Conservation (phyloP, 75 land plant genomes). For the Sequoia sempervirens region DNA sequence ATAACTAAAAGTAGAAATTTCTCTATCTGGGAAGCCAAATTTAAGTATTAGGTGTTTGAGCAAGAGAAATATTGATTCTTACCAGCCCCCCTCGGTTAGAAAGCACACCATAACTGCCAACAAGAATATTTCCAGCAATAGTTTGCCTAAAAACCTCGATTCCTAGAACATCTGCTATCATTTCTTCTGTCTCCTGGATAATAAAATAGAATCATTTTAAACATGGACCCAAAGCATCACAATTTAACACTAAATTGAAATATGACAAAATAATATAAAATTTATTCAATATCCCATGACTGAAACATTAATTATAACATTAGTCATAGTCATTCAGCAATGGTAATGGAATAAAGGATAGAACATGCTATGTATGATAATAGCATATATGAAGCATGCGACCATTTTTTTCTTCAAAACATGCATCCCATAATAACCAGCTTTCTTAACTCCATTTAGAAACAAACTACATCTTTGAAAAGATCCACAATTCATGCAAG, state of each 20-base stretch:
- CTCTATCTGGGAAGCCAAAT: background rate
- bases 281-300: background rate
- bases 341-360: background rate
- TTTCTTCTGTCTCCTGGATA: constrained; percentile 87
- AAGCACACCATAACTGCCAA: constrained; percentile 82
- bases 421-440: too few relatives aligned
- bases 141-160: constrained; percentile 99
- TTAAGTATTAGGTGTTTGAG: background rate
- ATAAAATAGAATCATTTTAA: constrained; percentile 1
- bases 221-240: background rate
- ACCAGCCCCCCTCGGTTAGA: constrained; percentile 93
- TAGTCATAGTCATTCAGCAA: background rate
- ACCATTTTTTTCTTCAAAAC: background rate
- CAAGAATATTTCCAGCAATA: constrained; percentile 89
- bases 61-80: constrained; percentile 16
- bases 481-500: too few relatives aligned
- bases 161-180: constrained; percentile 91
- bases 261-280: background rate
- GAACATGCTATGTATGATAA: background rate
- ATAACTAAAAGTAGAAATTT: background rate
- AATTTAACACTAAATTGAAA: background rate
- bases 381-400: background rate
- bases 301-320: background rate
- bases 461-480: too few relatives aligned
- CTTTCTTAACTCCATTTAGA: too few relatives aligned